A percentile compares a stretch with the other conserved stretches of the same genome.
Conservation (phyloP, 225 moss, liverwort and hornwort species). For the Sphagnum tenellum region DNA sequence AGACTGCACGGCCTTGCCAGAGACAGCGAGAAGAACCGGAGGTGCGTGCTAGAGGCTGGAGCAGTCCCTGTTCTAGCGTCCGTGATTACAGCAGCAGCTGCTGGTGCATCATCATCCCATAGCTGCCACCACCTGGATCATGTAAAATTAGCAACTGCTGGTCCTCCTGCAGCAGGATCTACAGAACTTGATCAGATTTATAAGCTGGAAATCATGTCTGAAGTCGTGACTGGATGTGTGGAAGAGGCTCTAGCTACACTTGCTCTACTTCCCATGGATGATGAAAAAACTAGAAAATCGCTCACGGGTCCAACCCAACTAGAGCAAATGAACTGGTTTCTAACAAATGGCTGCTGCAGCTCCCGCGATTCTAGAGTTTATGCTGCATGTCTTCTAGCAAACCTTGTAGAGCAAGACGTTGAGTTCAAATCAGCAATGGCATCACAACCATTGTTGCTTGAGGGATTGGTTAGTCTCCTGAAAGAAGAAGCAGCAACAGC, state of each 20-base stretch:
- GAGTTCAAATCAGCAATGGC: conserved; percentile 9
- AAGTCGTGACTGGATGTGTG: conserved; percentile 2
- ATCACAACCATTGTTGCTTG: conserved; percentile 13
- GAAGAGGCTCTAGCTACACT: conserved; percentile 15
- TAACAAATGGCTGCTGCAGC: conserved; percentile 1
- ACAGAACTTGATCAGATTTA: too few relatives aligned
- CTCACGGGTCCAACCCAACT: conserved; percentile 7
- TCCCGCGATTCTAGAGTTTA: conserved; percentile 11
- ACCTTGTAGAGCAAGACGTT: conserved; percentile 4
- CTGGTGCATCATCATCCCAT: too few relatives aligned
- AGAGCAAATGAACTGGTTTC: conserved; percentile 15
- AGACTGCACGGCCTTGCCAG: conserved; percentile 6
- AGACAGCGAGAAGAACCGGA: conserved; percentile 9
- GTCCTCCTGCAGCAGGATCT: too few relatives aligned
- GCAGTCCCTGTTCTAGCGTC: conserved; percentile 5
- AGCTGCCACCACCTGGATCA: too few relatives aligned
- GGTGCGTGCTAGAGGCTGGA: conserved; percentile 8
- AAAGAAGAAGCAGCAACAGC: neutral
- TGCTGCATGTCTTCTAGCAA: conserved; percentile 11
- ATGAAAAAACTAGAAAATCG: neutral
- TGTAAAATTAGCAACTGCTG: too few relatives aligned
- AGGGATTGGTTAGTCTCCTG: conserved; percentile 15
- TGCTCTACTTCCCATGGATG: neutral
- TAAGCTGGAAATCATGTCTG: neutral
- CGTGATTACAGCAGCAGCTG: neutral